These are phyloP conservation scores for Calendula officinalis DNA, from an alignment of 129 eudicot species.

Conservation along the genomic window DNA sequence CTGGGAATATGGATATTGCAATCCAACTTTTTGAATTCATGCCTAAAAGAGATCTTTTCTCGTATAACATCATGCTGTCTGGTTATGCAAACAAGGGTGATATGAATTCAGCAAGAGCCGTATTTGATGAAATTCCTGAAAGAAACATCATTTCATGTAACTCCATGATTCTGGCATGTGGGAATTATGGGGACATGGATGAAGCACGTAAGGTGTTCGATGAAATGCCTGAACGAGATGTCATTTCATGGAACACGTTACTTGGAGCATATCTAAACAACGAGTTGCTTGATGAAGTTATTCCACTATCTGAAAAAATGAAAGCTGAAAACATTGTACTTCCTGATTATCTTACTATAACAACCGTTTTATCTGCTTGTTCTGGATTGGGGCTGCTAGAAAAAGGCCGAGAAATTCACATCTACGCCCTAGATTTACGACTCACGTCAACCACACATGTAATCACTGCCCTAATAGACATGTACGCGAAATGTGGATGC, in stretches of 20 bases:
- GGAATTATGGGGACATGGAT: constrained; percentile 37
- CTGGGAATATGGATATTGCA: constrained; percentile 33
- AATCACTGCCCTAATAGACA: constrained; percentile 37
- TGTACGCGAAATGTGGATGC: constrained; percentile 62
- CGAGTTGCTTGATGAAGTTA: constrained; percentile 23
- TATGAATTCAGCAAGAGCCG: constrained; percentile 22
- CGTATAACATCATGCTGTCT: constrained; percentile 39
- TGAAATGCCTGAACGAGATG: constrained; percentile 40
- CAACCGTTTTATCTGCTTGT: constrained; percentile 41
- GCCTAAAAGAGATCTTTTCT: constrained; percentile 37
- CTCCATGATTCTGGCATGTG: constrained; percentile 45
- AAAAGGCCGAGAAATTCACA: constrained; percentile 35
- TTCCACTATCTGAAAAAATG: constrained; percentile 43
- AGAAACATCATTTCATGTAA: constrained; percentile 37
- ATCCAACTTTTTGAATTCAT: constrained; percentile 25
- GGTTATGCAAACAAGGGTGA: constrained; percentile 40
- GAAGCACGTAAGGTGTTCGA: constrained; percentile 41
- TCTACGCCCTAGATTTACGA: constrained; percentile 26
- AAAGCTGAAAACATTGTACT: constrained; percentile 10
- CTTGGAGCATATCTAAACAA: constrained; percentile 36
- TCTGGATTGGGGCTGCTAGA: constrained; percentile 37
- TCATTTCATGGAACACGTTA: constrained; percentile 51
- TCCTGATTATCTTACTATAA: constrained; percentile 39
- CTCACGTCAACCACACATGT: constrained; percentile 33
- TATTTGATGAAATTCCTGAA: constrained; percentile 37